Conservation (phyloP, 345 rosid genomes). For the Arabis alpina region DNA sequence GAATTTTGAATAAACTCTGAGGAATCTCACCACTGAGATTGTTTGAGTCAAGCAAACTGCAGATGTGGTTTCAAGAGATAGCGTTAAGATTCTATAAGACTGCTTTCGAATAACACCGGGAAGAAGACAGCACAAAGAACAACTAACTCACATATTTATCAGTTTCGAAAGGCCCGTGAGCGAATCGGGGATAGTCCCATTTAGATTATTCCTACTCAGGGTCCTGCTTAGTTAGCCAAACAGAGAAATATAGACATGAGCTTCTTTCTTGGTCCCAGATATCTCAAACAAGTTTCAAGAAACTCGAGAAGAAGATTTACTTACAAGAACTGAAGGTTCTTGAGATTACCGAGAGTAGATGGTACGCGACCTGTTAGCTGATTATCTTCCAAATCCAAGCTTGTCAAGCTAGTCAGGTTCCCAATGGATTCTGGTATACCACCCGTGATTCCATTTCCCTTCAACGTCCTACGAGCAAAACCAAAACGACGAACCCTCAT, state of each 20-base stretch:
- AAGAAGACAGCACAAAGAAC: background rate
- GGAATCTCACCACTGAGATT: slow-evolving; percentile 80
- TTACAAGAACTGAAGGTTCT: slow-evolving; percentile 86
- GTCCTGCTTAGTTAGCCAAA: slow-evolving; percentile 56
- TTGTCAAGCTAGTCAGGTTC: slow-evolving; percentile 72
- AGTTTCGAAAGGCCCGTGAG: slow-evolving; percentile 60
- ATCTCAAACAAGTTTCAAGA: slow-evolving; percentile 13
- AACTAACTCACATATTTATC: slow-evolving; percentile 71
- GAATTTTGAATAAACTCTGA: slow-evolving; percentile 56
- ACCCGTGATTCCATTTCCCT: slow-evolving; percentile 86
- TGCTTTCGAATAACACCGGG: background rate
- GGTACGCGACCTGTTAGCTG: slow-evolving; percentile 79
- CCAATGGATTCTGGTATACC: slow-evolving; percentile 83
- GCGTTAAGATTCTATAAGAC: background rate
- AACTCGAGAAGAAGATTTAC: slow-evolving; percentile 36
- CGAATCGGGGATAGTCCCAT: slow-evolving; percentile 72
- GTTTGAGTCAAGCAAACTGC: slow-evolving; percentile 86
- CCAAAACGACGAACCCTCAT: slow-evolving; percentile 1
- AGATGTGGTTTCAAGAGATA: slow-evolving; percentile 31
- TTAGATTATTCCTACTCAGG: slow-evolving; percentile 81
- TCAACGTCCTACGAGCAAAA: slow-evolving; percentile 64
- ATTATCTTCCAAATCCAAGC: slow-evolving; percentile 91
- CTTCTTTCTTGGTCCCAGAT: background rate
- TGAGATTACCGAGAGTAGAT: slow-evolving; percentile 74
- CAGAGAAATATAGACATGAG: slow-evolving; percentile 11